Evolutionary conservation across 306 rosid species (phyloP), one percentile per base, ranked within the genome.

Genomic region (Rosa multiflora): DNA sequence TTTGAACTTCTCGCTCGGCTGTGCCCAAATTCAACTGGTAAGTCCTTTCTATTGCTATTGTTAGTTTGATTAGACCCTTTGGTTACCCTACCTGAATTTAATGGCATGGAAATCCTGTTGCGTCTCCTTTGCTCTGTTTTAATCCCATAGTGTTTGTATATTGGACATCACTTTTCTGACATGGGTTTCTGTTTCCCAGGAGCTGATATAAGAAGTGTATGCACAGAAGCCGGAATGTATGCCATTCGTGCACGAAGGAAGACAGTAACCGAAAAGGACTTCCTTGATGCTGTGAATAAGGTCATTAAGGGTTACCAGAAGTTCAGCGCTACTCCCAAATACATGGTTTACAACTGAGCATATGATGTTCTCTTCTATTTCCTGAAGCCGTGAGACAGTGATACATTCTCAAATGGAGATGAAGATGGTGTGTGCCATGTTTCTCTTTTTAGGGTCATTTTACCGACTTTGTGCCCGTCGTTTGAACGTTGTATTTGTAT

Each of bases 151-250:
- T 74, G 32, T 51, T 64, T 53, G 37, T 32, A 56, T 32, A 5
- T 47, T 82, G 55, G 62, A 61, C 67, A 15, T 74, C 10, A 9
- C 39, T 32, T 72, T 82, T 80, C 82, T 88, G 81, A 86, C 78
- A 29, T 43, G 17, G 10, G 18, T 51, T 6, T 55, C 17, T 76
- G 47, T 69, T 13, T 52, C 44, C 55, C 90, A 96, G 99, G 99
- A 59, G 99, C 99, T 80, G 99, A 96, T 78, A 96, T 96, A 20
- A 88, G 99, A 87, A 91, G 97, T 76, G 99, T 96, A 1, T 96
- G 99, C 90, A 96, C 99, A 0, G 99, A 96, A 86, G 99, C 99
- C 13, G 99, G 99, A 78, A 96, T 96, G 99, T 96, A 83, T 77
- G 99, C 99, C 20, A 96, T 96, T 83, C 97, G 99, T 20, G 99